These are phyloP conservation scores for Agarophyton chilense DNA, from an alignment of 23 red algal species.

Conservation along the genomic window DNA sequence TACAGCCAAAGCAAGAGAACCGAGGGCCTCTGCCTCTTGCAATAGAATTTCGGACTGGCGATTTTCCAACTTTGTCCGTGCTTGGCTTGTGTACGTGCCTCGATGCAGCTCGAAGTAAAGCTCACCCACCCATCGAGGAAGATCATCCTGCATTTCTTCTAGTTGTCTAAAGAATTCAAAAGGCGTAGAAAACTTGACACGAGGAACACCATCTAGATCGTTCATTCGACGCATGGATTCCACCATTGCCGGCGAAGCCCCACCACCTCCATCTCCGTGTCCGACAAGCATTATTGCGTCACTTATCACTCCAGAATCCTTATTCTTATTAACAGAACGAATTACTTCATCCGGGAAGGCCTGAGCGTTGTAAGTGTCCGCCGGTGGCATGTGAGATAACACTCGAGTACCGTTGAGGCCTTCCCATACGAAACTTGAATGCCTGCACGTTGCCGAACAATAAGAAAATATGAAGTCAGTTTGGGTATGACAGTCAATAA, in stretches of 20 bases:
- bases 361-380: constrained; percentile 82
- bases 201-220: constrained; percentile 65
- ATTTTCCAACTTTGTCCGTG: constrained; percentile 64
- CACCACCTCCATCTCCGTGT: constrained; percentile 89
- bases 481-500: too few species aligned
- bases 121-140: constrained; percentile 75
- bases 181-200: constrained; percentile 53
- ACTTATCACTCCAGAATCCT: constrained; percentile 60
- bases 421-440: constrained; percentile 87
- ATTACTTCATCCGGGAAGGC: constrained; percentile 71
- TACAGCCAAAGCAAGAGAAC: constrained; percentile 18
- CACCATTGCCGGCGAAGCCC: constrained; percentile 80
- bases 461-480: neutral
- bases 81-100: constrained; percentile 82
- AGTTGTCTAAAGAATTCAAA: constrained; percentile 68
- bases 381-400: constrained; percentile 80
- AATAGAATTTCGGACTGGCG: constrained; percentile 54
- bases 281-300: constrained; percentile 83
- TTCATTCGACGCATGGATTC: constrained; percentile 75
- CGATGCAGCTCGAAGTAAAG: constrained; percentile 85
- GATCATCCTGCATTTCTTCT: constrained; percentile 20
- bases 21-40: constrained; percentile 50
- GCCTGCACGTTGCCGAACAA: neutral
- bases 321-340: constrained; percentile 61
- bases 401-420: constrained; percentile 74